Conservation (phyloP, 495 filamentous ascomycete species). For the Glutinoglossum americanum region DNA sequence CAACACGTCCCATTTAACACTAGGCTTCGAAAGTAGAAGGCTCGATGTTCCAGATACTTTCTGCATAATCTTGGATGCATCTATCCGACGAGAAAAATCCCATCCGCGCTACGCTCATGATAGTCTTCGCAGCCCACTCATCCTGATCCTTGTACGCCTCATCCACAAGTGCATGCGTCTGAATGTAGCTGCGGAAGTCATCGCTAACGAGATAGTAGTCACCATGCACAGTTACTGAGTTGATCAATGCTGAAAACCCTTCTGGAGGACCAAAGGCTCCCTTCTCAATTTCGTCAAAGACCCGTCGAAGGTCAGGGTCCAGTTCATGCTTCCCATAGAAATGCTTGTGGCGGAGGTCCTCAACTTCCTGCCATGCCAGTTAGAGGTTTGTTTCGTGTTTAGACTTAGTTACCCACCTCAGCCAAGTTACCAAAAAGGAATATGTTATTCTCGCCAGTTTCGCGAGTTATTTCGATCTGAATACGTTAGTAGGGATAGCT, state of each 20-base stretch:
- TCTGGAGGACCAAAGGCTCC: slow-evolving; percentile 56
- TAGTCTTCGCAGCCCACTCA: slow-evolving; percentile 75
- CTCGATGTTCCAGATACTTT: slow-evolving; percentile 91
- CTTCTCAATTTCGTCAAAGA: slow-evolving; percentile 62
- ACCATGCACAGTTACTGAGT: slow-evolving; percentile 71
- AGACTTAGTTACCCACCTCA: slow-evolving; percentile 21
- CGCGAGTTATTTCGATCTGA: slow-evolving; percentile 92
- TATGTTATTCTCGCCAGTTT: slow-evolving; percentile 88
- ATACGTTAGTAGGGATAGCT: slow-evolving; percentile 6
- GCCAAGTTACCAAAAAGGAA: slow-evolving; percentile 95
- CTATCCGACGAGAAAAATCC: slow-evolving; percentile 92
- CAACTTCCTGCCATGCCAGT: slow-evolving; percentile 37
- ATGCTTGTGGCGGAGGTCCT: slow-evolving; percentile 83
- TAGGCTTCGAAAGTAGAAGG: slow-evolving; percentile 19
- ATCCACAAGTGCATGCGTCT: slow-evolving; percentile 77
- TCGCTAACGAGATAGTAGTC: slow-evolving; percentile 96
- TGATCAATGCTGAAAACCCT: slow-evolving; percentile 59
- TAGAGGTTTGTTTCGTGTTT: not conserved
- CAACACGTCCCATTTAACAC: not conserved
- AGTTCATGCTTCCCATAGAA: slow-evolving; percentile 58
- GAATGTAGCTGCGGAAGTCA: slow-evolving; percentile 82
- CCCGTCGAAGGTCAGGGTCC: slow-evolving; percentile 49
- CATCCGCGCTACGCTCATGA: slow-evolving; percentile 75
- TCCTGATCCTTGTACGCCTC: slow-evolving; percentile 78
- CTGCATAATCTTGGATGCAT: slow-evolving; percentile 96